Base-by-base conservation (phyloP, 192 early-diverging fungal species). In the Backusella tuberculispora region DNA sequence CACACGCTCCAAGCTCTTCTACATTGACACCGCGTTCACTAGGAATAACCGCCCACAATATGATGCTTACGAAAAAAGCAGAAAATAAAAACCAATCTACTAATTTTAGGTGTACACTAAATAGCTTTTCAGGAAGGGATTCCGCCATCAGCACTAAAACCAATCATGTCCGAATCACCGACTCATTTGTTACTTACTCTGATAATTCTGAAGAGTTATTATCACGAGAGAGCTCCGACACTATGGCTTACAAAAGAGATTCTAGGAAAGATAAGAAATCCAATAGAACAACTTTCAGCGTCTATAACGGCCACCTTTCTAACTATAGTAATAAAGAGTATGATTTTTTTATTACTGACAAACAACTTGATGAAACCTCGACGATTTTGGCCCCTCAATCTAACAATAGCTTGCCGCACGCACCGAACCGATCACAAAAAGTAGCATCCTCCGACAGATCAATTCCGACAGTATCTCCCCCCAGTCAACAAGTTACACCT, bases 191-290 rank as follows among this genome's bases (percentile, higher is more conserved):
- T 21, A 42, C 5, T 26, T 24, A 26, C 40, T 45, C 66, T 68
- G 66, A 68, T 24, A 21, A 26, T n/a, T 60, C 12, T 42, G 9
- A 14, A 44, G 50, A 7, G 40, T 7, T 34, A 37, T 56, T 26
- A 38, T 8, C 69, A n/a, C 66, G 77, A 46, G 53, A 43, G 19
- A 26, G 75, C 3, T 76, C 69, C n/a, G 81, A 78, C 24, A 74
- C 82, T 37, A 75, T 47, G 13, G 53, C 66, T 13, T 66, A 38
- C 8, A 38, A 66, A 38, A 38, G 17, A 7, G 38, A 40, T 19
- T 38, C 37, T 15, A 66, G 12, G 26, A 66, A 40, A 40, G 38
- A 17, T 26, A 41, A 71, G 73, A 38, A 74, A 77, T 13, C 60
- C 65, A 34, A 75, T 79, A 66, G 69, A 73, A 72, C 50, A 14